These are phyloP conservation scores for Gigaspora rosea DNA, from an alignment of 192 early-diverging fungal species.

Conservation along the genomic window DNA sequence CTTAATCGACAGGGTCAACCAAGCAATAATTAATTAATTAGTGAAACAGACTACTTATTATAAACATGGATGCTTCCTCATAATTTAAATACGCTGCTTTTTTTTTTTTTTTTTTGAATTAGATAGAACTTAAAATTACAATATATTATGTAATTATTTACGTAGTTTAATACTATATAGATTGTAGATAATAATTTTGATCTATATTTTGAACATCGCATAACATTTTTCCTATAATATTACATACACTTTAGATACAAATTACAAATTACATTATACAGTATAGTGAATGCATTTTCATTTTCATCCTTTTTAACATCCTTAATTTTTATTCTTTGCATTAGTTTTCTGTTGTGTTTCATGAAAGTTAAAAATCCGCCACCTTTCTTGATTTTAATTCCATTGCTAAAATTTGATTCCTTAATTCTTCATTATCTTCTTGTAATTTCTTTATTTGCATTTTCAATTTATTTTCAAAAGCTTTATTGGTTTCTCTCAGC, in stretches of 20 bases:
- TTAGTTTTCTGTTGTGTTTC: too few species aligned
- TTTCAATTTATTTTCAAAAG: too few species aligned
- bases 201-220: neutral
- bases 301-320: too few species aligned
- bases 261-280: neutral
- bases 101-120: neutral
- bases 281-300: neutral
- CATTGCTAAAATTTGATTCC: too few species aligned
- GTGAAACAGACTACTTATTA: neutral
- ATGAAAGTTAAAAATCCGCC: too few species aligned
- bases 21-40: neutral
- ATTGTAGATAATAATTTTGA: neutral
- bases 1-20: slow-evolving; percentile 10
- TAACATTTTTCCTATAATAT: neutral
- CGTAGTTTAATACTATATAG: neutral
- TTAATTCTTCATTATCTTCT: too few species aligned
- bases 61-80: neutral
- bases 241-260: neutral
- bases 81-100: neutral
- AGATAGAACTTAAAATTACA: neutral
- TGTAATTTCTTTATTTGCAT: too few species aligned
- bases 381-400: too few species aligned
- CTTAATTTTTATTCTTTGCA: too few species aligned
- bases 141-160: neutral
- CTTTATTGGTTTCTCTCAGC: too few species aligned